Conservation (phyloP, 1,284 basidiomycete species). For the Rhodotorula sp. region DNA sequence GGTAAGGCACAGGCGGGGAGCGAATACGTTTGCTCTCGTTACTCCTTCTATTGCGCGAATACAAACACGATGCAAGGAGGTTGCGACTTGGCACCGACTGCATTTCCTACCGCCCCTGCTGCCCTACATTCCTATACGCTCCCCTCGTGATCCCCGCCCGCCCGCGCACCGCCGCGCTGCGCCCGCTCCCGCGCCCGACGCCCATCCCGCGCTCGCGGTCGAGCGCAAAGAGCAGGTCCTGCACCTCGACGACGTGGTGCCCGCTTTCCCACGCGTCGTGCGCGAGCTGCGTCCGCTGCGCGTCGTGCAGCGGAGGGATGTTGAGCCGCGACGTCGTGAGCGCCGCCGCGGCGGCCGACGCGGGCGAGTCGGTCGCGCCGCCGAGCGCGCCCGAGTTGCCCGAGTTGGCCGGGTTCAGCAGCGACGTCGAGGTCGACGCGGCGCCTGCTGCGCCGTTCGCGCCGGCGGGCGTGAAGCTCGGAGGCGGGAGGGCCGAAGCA, state of each 20-base stretch:
- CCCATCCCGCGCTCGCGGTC: conserved; percentile 47
- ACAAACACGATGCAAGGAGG: neutral
- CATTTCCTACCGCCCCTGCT: neutral
- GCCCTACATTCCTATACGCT: neutral
- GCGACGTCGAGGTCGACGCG: conserved; percentile 8
- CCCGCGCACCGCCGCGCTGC: conserved; percentile 41
- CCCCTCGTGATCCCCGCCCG: conserved; percentile 32
- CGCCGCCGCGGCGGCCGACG: conserved; percentile 2
- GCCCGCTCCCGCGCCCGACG: conserved; percentile 44
- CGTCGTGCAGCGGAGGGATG: conserved; percentile 33
- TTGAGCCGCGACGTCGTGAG: conserved; percentile 23
- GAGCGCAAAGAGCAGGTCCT: conserved; percentile 46
- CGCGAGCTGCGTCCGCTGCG: conserved; percentile 28
- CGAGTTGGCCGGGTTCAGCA: conserved; percentile 22
- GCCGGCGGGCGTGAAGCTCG: conserved; percentile 15
- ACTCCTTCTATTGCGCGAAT: neutral
- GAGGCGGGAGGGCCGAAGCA: conserved; percentile 30
- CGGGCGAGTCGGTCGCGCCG: neutral
- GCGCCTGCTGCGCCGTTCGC: neutral
- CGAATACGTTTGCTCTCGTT: too few relatives aligned
- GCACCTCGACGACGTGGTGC: conserved; percentile 42
- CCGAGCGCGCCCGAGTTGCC: neutral
- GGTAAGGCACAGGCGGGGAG: too few relatives aligned
- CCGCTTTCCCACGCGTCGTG: conserved; percentile 36
- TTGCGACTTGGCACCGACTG: neutral